Evolutionary conservation across 148 eudicot genomes (phyloP).

Genomic region (Heliamphora exappendiculata): DNA sequence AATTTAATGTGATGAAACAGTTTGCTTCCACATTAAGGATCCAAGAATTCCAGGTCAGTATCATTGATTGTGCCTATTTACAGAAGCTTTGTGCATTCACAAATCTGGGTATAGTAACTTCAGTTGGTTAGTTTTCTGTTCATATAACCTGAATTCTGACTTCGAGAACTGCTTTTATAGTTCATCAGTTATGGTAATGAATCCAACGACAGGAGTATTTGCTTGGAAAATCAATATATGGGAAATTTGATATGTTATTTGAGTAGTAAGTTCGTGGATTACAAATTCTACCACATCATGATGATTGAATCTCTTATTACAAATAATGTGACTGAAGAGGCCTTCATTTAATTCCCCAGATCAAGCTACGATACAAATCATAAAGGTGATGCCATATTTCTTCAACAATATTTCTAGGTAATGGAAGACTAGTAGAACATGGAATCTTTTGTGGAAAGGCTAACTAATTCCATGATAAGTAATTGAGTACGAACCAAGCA

Average conservation of each 20-base stretch:
- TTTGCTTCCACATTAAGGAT: background rate
- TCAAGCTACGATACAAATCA: conserved; percentile 2
- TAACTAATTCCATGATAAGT: no score
- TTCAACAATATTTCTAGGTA: background rate
- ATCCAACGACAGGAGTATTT: background rate
- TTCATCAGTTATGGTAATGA: background rate
- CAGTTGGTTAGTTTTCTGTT: background rate
- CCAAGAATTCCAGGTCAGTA: conserved; percentile 2
- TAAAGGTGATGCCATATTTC: background rate
- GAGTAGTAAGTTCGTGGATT: background rate
- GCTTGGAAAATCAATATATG: background rate
- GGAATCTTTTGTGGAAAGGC: background rate
- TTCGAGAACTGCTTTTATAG: background rate
- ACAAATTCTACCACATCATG: background rate
- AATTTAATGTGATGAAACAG: background rate
- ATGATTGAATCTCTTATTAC: background rate
- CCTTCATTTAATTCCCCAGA: background rate
- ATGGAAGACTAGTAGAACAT: background rate
- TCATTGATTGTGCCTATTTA: background rate
- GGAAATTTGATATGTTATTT: background rate
- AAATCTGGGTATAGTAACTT: background rate
- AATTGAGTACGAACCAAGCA: no score
- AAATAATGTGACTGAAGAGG: background rate
- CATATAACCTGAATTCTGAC: background rate
- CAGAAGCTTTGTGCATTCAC: background rate